phyloP scores from a whole-genome alignment of 179 eudicot genomes.

The Vitellaria paradoxa region DNA sequence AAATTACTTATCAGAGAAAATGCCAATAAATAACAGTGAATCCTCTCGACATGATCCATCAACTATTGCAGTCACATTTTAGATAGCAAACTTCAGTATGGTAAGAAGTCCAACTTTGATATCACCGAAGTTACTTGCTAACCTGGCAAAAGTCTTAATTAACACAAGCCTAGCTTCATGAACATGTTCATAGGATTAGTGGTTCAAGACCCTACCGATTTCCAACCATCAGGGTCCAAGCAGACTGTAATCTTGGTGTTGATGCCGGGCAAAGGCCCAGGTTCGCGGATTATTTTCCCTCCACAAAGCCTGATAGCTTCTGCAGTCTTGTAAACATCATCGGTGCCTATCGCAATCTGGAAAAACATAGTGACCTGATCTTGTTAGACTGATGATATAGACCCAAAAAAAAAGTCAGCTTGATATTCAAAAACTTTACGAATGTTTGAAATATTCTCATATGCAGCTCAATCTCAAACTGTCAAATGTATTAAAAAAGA shows the following conservation, averaged over 20 bases:
- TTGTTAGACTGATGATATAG: background rate
- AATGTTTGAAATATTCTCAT: background rate
- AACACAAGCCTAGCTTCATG: background rate
- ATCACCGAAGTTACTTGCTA: no score
- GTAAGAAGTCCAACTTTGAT: background rate
- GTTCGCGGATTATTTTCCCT: slow-evolving; percentile 56
- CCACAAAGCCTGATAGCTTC: slow-evolving; percentile 56
- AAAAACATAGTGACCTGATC: slow-evolving; percentile 8
- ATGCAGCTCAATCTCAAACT: slow-evolving; percentile 10
- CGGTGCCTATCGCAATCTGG: slow-evolving; percentile 79
- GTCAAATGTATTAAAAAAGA: background rate
- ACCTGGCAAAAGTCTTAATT: background rate
- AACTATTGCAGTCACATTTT: background rate
- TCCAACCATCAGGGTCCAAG: slow-evolving; percentile 91
- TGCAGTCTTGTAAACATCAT: slow-evolving; percentile 78
- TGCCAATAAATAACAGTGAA: background rate
- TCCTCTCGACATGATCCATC: background rate
- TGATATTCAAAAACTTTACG: background rate
- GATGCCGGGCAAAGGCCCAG: slow-evolving; percentile 76
- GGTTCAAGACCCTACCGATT: slow-evolving; percentile 42
- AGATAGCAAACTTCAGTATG: background rate
- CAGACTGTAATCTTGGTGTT: slow-evolving; percentile 79
- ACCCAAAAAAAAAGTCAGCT: background rate
- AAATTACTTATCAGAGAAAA: no score
- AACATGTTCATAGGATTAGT: background rate